A percentile compares a stretch with the other conserved stretches of the same genome.
These are phyloP conservation scores for Aspergillus amoenus DNA, from an alignment of 2,329 filamentous ascomycete genomes.

Conservation along the genomic window DNA sequence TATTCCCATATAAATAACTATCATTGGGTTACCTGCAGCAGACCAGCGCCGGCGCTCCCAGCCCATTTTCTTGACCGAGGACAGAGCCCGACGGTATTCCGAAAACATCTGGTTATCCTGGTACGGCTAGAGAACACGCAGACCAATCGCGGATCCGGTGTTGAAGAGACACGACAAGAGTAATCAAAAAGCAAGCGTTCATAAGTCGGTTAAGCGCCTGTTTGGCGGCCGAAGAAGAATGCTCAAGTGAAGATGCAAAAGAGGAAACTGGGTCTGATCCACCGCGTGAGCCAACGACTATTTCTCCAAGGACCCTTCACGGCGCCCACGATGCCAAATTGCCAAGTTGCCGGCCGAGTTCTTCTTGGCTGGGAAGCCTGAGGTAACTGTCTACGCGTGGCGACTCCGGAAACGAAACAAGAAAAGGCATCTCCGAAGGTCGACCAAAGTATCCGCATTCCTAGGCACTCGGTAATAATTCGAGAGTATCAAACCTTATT, in stretches of 20 bases:
- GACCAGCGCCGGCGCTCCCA: neutral
- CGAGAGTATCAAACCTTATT: constrained; percentile 14
- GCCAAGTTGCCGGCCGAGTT: constrained; percentile 3
- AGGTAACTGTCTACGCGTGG: neutral
- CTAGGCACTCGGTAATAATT: neutral
- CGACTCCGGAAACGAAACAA: neutral
- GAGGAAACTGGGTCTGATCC: constrained; percentile 8
- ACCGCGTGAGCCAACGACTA: constrained; percentile 5
- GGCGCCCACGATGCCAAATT: neutral
- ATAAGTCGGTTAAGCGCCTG: constrained; percentile 1
- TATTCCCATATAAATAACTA: neutral
- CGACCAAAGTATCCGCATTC: neutral
- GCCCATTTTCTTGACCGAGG: neutral
- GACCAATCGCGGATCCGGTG: neutral
- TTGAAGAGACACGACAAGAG: neutral
- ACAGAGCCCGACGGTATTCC: neutral
- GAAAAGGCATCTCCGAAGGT: neutral
- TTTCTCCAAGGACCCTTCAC: constrained; percentile 9
- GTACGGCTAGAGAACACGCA: neutral
- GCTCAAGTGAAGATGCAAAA: neutral
- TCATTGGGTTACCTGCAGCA: neutral
- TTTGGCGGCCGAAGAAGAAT: neutral
- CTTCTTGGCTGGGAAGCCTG: neutral
- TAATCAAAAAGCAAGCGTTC: neutral
- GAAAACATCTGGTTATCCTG: neutral